phyloP scores from a whole-genome alignment of 1,284 basidiomycete genomes.

The Cryptococcus maquisensis region DNA sequence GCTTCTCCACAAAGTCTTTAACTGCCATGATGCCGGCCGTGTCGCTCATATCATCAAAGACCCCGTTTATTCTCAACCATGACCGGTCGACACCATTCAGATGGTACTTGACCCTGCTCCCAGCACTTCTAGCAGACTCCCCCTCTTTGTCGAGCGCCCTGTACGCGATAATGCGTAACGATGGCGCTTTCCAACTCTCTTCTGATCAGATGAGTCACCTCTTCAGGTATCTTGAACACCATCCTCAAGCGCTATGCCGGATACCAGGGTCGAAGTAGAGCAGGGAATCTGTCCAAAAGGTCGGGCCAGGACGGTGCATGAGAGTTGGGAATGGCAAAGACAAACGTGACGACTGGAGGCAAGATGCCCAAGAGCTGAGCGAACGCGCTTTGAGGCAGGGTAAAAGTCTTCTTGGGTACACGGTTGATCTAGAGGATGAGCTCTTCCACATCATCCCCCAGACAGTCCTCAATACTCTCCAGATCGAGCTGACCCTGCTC shows the following conservation, averaged over 20 bases:
- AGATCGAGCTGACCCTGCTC: no score
- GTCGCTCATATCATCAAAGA: not conserved
- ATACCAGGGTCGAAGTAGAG: not conserved
- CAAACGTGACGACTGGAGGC: not conserved
- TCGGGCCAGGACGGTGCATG: not conserved
- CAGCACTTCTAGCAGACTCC: not conserved
- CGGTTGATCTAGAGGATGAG: not conserved
- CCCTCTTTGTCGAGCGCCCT: not conserved
- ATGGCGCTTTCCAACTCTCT: not conserved
- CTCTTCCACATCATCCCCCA: not conserved
- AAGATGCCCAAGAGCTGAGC: not conserved
- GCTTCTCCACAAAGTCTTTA: not conserved
- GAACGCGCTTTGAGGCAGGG: not conserved
- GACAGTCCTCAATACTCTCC: not conserved
- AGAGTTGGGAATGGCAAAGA: not conserved
- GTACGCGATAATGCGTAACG: not conserved
- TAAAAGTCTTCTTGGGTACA: not conserved
- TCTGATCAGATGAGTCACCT: not conserved
- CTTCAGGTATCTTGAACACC: not conserved
- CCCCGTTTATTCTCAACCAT: not conserved
- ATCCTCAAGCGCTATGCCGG: not conserved
- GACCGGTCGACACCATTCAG: not conserved
- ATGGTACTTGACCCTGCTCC: not conserved
- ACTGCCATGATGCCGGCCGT: not conserved
- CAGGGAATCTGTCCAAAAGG: not conserved